Base-by-base conservation (phyloP, 1,284 basidiomycete genomes). In the Ceratobasidium papillatum region DNA sequence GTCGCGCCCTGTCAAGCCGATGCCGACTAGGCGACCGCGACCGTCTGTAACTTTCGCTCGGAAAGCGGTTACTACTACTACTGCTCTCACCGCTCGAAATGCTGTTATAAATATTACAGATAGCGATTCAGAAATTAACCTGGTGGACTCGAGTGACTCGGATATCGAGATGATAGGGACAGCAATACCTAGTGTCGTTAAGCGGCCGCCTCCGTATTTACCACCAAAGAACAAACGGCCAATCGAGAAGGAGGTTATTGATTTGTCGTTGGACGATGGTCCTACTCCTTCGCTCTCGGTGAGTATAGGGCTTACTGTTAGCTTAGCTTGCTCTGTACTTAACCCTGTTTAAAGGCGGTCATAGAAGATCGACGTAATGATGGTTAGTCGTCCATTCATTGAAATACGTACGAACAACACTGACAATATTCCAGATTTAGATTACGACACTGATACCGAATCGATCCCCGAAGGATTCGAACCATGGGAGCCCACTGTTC, bases 381-480 rank as follows among this genome's bases (percentile, higher is more conserved):
- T 38, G 34, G 56, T 38, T 32, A 58, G 34, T 1, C 11, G n/a
- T n/a, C 12, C 22, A 14, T 19, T 38, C 17, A n/a, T 32, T 19
- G 1, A 17, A 8, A 17, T n/a, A 36, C 17, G 27, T 3, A 17
- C 30, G 25, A 34, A 19, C 32, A 58, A 58, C 11, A 51, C 19
- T 36, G 17, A 58, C 34, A 14, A 34, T 19, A 4, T 58, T 22
- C 2, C 14, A 65, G 63, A 34, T 22, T 22, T 41, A 41, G 45
- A 34, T 30, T n/a, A n/a, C n/a, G n/a, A 61, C 19, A 22, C 56
- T 3, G 68, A 72, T 25, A 32, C 32, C 8, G 68, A 72, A 11
- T 72, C 68, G 9, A 34, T 61, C 22, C 68, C 68, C 3, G 68
- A 72, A 59, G 68, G 68, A 17, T 72, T 72, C 27, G 68, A 72